Evolutionary conservation across 331 rosid genomes (phyloP).

Genomic region (Stylosanthes scabra): DNA sequence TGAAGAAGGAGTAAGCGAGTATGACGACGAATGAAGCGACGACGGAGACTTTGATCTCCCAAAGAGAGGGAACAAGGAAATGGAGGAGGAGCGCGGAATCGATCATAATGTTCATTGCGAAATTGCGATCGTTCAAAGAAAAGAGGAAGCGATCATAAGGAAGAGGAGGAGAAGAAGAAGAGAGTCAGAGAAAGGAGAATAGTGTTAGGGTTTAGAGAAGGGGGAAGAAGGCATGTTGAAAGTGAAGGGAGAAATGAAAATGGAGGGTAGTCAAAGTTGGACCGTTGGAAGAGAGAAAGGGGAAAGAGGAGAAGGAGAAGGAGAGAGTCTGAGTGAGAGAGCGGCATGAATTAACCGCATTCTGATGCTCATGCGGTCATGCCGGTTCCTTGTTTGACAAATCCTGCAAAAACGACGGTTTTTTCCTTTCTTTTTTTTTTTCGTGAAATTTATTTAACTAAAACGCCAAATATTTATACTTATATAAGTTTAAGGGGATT

Average conservation of each 20-base stretch:
- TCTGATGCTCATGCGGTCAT: background rate
- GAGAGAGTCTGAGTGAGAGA: conserved; percentile 28
- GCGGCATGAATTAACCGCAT: conserved; percentile 37
- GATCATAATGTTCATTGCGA: conserved; percentile 39
- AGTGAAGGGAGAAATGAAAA: background rate
- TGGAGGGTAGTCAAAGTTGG: conserved; percentile 56
- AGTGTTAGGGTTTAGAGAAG: conserved; percentile 57
- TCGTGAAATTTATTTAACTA: too few relatives aligned
- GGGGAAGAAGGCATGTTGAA: conserved; percentile 42
- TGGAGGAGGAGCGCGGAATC: conserved; percentile 60
- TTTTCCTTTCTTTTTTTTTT: too few relatives aligned
- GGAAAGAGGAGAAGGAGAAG: too few relatives aligned
- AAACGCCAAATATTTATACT: too few relatives aligned
- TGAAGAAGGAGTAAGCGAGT: conserved; percentile 69
- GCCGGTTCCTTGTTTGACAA: background rate
- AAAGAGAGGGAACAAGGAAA: conserved; percentile 71
- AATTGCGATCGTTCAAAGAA: background rate
- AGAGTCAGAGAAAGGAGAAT: background rate
- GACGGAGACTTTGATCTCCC: conserved; percentile 87
- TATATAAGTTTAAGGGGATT: too few relatives aligned
- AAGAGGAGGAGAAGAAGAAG: background rate
- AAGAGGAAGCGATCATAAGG: conserved; percentile 24
- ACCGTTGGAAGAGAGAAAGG: conserved; percentile 52
- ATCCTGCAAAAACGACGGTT: background rate
- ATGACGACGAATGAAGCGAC: conserved; percentile 77